Percentiles rank a stretch among this genome's conserved stretches.
phyloP scores from a whole-genome alignment of 371 early-diverging fungal genomes.

The Synchytrium microbalum region DNA sequence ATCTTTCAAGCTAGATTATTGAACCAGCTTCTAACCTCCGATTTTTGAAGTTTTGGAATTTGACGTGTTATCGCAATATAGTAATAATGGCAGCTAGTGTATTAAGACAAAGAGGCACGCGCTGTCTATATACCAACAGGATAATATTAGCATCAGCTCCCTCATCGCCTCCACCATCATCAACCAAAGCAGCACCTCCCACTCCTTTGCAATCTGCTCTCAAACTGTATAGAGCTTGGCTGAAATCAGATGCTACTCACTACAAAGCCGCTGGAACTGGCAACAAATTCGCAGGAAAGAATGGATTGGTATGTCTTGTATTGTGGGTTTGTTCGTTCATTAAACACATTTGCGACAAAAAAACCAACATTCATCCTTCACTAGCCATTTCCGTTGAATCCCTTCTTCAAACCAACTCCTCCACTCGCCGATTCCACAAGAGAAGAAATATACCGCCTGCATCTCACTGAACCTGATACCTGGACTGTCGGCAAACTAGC shows the following conservation, averaged over 20 bases:
- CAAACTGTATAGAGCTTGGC: neutral
- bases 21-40: too few species aligned
- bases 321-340: too few species aligned
- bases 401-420: slow-evolving; percentile 67
- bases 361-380: neutral
- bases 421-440: slow-evolving; percentile 66
- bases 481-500: slow-evolving; percentile 72
- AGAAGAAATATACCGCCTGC: slow-evolving; percentile 66
- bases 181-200: neutral
- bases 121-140: too few species aligned
- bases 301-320: neutral
- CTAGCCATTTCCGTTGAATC: slow-evolving; percentile 86
- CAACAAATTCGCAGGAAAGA: neutral
- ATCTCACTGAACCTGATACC: slow-evolving; percentile 45
- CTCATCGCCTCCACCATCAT: neutral
- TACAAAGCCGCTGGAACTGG: neutral
- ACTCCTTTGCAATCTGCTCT: neutral
- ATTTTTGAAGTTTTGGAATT: too few species aligned
- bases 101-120: too few species aligned
- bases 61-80: too few species aligned
- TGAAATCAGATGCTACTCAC: neutral
- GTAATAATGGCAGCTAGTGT: too few species aligned
- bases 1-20: too few species aligned
- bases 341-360: neutral
- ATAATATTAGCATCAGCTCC: too few species aligned